Percentiles rank a stretch among this genome's conserved stretches.
Evolutionary conservation across 129 eudicot species (phyloP).

Genomic region (Glebionis coronaria): DNA sequence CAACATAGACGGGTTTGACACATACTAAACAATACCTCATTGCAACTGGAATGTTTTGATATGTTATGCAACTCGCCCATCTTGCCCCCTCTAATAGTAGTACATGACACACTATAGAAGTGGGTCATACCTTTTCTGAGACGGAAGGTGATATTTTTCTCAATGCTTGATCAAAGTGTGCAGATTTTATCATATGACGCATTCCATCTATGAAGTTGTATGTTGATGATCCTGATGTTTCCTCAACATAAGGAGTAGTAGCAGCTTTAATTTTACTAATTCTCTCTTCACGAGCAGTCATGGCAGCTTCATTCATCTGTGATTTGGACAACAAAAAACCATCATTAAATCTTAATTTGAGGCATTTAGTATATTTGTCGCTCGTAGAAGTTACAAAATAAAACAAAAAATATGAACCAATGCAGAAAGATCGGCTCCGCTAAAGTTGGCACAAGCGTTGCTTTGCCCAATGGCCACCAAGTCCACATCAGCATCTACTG

Average conservation of each 20-base stretch:
- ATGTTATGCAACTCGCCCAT: not conserved
- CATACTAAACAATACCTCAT: not conserved
- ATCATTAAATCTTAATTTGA: not conserved
- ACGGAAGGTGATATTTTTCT: slow-evolving; percentile 70
- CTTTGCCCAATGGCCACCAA: slow-evolving; percentile 55
- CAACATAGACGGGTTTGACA: not conserved
- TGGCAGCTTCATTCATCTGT: slow-evolving; percentile 85
- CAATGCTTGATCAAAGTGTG: slow-evolving; percentile 68
- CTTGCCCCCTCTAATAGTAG: not conserved
- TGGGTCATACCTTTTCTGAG: slow-evolving; percentile 55
- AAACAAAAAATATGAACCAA: slow-evolving; percentile 43
- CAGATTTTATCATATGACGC: slow-evolving; percentile 48
- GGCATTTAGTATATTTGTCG: not conserved
- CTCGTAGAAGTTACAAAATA: not conserved
- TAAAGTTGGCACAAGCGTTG: slow-evolving; percentile 59
- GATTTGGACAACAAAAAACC: not conserved
- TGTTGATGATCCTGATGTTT: slow-evolving; percentile 9
- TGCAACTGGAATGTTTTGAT: not conserved
- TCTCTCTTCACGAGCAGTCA: slow-evolving; percentile 56
- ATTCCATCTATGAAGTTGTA: slow-evolving; percentile 21
- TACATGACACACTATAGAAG: not conserved
- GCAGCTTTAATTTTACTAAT: slow-evolving; percentile 68
- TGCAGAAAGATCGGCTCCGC: slow-evolving; percentile 89
- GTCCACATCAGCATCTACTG: slow-evolving; percentile 62
- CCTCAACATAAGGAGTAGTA: slow-evolving; percentile 54